These are phyloP conservation scores for Zopfochytrium polystomum DNA, from an alignment of 371 early-diverging fungal genomes.

Conservation along the genomic window DNA sequence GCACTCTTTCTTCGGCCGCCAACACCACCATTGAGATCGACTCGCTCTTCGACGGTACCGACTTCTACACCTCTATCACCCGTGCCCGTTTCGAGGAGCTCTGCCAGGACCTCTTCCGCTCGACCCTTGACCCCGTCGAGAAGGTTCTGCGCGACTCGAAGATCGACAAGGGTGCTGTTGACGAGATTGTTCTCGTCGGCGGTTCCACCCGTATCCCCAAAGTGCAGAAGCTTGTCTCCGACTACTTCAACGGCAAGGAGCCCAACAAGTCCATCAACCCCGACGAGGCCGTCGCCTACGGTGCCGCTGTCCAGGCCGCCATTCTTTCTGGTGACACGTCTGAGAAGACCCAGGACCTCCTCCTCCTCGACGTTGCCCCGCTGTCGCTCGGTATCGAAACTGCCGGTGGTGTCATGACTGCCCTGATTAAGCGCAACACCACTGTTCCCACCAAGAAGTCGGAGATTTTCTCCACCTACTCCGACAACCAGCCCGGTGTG, in stretches of 20 bases:
- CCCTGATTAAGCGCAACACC: slow-evolving; percentile 95
- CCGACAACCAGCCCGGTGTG: slow-evolving; percentile 98
- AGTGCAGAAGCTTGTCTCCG: slow-evolving; percentile 95
- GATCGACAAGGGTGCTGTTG: slow-evolving; percentile 86
- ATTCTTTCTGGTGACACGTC: slow-evolving; percentile 88
- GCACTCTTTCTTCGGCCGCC: slow-evolving; percentile 85
- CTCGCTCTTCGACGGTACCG: slow-evolving; percentile 89
- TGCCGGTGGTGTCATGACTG: slow-evolving; percentile 96
- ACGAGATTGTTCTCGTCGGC: slow-evolving; percentile 98
- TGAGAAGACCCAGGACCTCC: slow-evolving; percentile 77
- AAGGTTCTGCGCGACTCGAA: slow-evolving; percentile 92
- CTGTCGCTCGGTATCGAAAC: slow-evolving; percentile 80
- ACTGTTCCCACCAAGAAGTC: slow-evolving; percentile 97
- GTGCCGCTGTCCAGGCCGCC: slow-evolving; percentile 98
- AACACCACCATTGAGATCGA: slow-evolving; percentile 92
- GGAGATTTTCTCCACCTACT: slow-evolving; percentile 96
- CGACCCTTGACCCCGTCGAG: slow-evolving; percentile 93
- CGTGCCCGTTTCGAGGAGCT: slow-evolving; percentile 98
- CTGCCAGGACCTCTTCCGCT: slow-evolving; percentile 89
- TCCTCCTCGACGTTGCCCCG: slow-evolving; percentile 67
- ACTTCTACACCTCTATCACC: slow-evolving; percentile 87
- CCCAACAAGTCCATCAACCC: slow-evolving; percentile 97
- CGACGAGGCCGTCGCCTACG: slow-evolving; percentile 98
- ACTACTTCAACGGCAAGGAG: slow-evolving; percentile 97
- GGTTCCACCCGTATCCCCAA: slow-evolving; percentile 99